phyloP scores from a whole-genome alignment of 805 yeast genomes.

The Metschnikowia colocasiae region DNA sequence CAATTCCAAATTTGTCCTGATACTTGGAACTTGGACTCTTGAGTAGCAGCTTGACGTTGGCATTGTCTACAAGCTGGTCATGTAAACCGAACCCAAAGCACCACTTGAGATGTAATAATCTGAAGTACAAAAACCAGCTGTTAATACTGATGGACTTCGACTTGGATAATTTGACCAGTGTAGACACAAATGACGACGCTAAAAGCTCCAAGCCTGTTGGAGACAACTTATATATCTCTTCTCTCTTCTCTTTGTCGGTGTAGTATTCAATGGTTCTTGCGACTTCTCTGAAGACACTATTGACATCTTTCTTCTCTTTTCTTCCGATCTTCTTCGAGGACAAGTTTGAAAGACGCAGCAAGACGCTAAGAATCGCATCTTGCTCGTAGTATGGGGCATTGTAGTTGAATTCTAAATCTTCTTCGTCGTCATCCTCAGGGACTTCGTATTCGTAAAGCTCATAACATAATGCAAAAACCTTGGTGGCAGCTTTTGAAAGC shows the following conservation, averaged over 20 bases:
- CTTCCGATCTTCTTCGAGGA: constrained; percentile 58
- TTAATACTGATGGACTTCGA: constrained; percentile 45
- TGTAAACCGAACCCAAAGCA: constrained; percentile 51
- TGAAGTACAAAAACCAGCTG: constrained; percentile 48
- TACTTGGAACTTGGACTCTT: constrained; percentile 28
- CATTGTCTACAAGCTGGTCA: constrained; percentile 42
- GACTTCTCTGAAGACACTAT: constrained; percentile 59
- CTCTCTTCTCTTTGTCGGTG: constrained; percentile 31
- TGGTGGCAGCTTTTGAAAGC: constrained; percentile 53
- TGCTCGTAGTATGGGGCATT: constrained; percentile 53
- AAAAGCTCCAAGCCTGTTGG: constrained; percentile 34
- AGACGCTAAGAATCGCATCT: constrained; percentile 40
- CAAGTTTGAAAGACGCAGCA: constrained; percentile 44
- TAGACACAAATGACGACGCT: constrained; percentile 28
- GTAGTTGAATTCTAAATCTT: constrained; percentile 41
- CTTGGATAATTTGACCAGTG: constrained; percentile 43
- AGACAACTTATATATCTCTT: constrained; percentile 34
- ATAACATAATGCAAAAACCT: constrained; percentile 52
- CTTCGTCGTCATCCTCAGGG: constrained; percentile 35
- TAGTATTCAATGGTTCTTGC: constrained; percentile 44
- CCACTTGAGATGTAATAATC: constrained; percentile 49
- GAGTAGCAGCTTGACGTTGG: constrained; percentile 32
- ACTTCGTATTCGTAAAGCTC: constrained; percentile 49
- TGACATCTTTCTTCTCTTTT: constrained; percentile 57
- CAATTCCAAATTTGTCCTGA: constrained; percentile 15